Percentiles rank a stretch among this genome's conserved stretches.
These are phyloP conservation scores for Pythium folliculosum DNA, from an alignment of 352 stramenopile genomes.

Conservation along the genomic window DNA sequence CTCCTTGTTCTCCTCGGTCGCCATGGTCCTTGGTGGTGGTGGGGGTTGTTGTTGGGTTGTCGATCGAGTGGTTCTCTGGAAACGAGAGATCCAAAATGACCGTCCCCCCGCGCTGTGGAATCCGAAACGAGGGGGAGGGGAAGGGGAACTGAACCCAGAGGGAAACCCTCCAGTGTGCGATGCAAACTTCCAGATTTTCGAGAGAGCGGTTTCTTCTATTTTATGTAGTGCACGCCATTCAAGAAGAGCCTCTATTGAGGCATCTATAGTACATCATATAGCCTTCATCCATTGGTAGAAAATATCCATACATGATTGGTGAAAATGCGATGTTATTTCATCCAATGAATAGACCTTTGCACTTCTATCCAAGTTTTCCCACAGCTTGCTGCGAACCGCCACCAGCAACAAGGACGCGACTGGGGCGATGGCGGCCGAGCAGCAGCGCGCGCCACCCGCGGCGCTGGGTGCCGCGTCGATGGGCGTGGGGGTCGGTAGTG, in stretches of 20 bases:
- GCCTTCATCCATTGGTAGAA: neutral
- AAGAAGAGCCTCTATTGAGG: slow-evolving; percentile 2
- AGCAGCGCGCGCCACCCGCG: slow-evolving; percentile 10
- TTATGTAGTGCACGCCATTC: slow-evolving; percentile 27
- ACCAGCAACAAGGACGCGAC: neutral
- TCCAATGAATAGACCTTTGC: neutral
- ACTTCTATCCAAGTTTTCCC: neutral
- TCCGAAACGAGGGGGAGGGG: slow-evolving; percentile 11
- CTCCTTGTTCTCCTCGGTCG: slow-evolving; percentile 87
- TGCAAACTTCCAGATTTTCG: slow-evolving; percentile 25
- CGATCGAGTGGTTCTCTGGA: slow-evolving; percentile 24
- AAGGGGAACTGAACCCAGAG: slow-evolving; percentile 17
- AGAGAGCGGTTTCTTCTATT: slow-evolving; percentile 36
- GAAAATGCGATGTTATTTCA: neutral
- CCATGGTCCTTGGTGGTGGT: slow-evolving; percentile 39
- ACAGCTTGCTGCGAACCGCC: neutral
- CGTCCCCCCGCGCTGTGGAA: too few species aligned
- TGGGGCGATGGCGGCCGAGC: slow-evolving; percentile 14
- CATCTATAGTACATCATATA: neutral
- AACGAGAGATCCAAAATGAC: slow-evolving; percentile 35
- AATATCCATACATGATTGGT: neutral
- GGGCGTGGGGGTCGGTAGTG: neutral
- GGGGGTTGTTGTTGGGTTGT: neutral
- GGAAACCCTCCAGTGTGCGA: neutral
- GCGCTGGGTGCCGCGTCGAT: neutral